phyloP scores from a whole-genome alignment of 345 rosid genomes.

The Brassica nigra region DNA sequence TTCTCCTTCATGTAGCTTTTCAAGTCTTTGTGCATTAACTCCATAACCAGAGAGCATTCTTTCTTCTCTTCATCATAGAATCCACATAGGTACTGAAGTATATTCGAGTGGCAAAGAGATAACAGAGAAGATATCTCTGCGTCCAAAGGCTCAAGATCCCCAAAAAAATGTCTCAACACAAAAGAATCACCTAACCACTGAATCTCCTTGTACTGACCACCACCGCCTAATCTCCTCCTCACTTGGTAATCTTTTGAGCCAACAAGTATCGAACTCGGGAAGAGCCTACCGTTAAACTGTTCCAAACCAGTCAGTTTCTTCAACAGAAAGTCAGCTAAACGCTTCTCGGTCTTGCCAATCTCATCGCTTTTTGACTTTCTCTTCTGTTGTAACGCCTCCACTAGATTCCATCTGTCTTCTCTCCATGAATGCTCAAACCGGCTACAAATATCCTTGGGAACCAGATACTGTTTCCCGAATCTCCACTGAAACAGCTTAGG shows the following conservation, averaged over 20 bases:
- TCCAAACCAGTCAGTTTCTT: conserved; percentile 57
- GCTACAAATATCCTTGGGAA: conserved; percentile 51
- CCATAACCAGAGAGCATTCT: conserved; percentile 75
- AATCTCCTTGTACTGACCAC: conserved; percentile 77
- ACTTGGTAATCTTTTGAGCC: conserved; percentile 73
- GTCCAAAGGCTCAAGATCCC: conserved; percentile 55
- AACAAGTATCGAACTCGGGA: conserved; percentile 63
- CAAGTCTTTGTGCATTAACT: conserved; percentile 79
- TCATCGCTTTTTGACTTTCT: conserved; percentile 44
- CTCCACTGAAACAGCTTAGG: conserved; percentile 73
- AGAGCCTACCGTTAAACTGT: conserved; percentile 50
- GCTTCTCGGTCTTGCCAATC: conserved; percentile 56
- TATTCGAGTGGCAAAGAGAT: conserved; percentile 80
- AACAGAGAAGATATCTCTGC: conserved; percentile 61
- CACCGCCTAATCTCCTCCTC: conserved; percentile 65
- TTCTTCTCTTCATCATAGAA: conserved; percentile 77
- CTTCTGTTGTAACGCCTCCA: conserved; percentile 62
- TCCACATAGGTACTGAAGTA: conserved; percentile 70
- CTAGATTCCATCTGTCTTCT: conserved; percentile 79
- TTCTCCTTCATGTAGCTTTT: conserved; percentile 65
- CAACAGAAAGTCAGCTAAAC: conserved; percentile 61
- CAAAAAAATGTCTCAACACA: conserved; percentile 62
- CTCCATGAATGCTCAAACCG: conserved; percentile 66
- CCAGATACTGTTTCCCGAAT: conserved; percentile 80
- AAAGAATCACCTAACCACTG: conserved; percentile 86